Evolutionary conservation across 805 yeast species (phyloP), one percentile per base, ranked within the genome.

Genomic region (Yarrowia yakushimensis): DNA sequence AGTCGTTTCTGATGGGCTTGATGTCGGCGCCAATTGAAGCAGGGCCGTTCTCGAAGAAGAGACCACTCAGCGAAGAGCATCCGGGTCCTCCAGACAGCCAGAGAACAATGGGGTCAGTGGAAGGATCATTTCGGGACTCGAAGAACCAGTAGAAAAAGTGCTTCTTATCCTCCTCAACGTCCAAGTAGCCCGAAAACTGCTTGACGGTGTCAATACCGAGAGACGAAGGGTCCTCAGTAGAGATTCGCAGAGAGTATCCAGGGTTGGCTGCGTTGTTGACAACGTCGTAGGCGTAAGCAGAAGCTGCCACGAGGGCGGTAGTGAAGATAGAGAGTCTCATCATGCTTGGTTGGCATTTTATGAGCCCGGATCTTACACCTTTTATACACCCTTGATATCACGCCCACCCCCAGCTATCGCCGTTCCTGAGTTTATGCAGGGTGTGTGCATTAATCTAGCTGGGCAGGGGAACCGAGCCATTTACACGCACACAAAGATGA

Each of bases 31-130:
- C 80, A 63, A 88, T 82, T n/a, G 84, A 79, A 0, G 92, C 79
- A 15, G 94, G 90, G 23, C 96, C 94, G 70, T 86, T 79, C 70
- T 88, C 94, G 70, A 87, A 87, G 70, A 87, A 85, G 65, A 87
- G 78, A 1, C 94, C 94, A 10, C 91, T 86, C 72, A 87, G 73
- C 2, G 93, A 86, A 13, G 91, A 85, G 73, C 93, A 87, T 1
- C 96, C 96, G 48, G 96, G 96, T 2, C 96, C 96, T 67, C 96
- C 96, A 71, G 87, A 87, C 69, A 88, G 78, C 93, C 94, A 88
- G 67, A 89, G 77, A 60, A 89, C 80, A 41, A 88, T 77, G 1
- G 96, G 96, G 74, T 88, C 96, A 64, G 78, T 87, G 64, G 76
- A 75, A 4, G 96, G 94, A 72, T 87, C 90, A 72, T 85, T 86